Conservation (phyloP, 305 asterid species). For the Solanum hybrid region DNA sequence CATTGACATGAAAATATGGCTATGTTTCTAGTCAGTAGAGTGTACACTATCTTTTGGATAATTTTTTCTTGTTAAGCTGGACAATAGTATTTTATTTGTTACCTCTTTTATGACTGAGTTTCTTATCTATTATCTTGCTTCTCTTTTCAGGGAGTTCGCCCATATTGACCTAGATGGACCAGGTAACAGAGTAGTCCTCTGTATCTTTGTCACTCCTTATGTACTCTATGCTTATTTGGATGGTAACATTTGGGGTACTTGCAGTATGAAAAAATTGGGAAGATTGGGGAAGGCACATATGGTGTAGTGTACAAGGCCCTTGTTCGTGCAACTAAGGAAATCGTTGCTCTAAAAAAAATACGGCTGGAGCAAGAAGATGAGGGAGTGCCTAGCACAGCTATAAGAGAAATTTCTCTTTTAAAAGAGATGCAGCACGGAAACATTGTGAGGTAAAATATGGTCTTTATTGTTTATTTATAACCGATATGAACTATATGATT, state of each 20-base stretch:
- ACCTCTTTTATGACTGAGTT: background rate
- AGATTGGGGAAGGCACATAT: slow-evolving; percentile 96
- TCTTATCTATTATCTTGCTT: background rate
- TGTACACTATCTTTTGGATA: background rate
- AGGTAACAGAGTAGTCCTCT: background rate
- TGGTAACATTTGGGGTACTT: slow-evolving; percentile 9
- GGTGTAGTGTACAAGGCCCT: slow-evolving; percentile 98
- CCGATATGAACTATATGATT: background rate
- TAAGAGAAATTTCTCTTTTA: slow-evolving; percentile 84
- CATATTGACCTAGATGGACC: slow-evolving; percentile 5
- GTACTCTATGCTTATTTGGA: background rate
- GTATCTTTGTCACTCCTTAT: background rate
- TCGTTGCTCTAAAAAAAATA: slow-evolving; percentile 88
- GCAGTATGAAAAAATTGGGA: slow-evolving; percentile 93
- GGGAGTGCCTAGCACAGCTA: slow-evolving; percentile 98
- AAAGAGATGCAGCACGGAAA: slow-evolving; percentile 98
- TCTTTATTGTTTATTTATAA: background rate
- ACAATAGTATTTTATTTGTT: background rate
- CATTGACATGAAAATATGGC: background rate
- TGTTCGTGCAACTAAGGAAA: slow-evolving; percentile 73
- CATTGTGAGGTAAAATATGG: slow-evolving; percentile 58
- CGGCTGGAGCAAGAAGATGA: slow-evolving; percentile 96
- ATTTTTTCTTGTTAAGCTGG: background rate
- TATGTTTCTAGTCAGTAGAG: background rate
- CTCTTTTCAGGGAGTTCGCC: background rate